Evolutionary conservation across 2,329 filamentous ascomycete species (phyloP), one percentile per base, ranked within the genome.

Genomic region (Microcyclosporella mali): DNA sequence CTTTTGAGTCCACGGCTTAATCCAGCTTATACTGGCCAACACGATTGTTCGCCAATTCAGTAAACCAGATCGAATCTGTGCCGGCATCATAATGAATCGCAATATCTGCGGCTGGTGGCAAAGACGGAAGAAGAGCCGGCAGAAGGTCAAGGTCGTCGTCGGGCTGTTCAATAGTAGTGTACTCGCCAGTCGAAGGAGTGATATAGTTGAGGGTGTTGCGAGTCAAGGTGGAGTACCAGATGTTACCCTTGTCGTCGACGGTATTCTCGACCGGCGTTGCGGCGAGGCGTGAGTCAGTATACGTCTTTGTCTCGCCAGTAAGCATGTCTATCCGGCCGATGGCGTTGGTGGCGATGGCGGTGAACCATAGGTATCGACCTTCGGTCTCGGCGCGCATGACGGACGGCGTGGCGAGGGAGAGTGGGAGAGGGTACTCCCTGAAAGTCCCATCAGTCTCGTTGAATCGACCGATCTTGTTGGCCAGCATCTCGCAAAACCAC

Each of bases 381-480:
- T 51, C 49, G 9, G 48, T 53, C 38, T 53, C 50, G 10, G 51
- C 53, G 27, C 51, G 53, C 45, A 56, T 51, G 17, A 56, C 53
- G 1, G 47, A 46, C 16, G 51, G 53, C 2, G 46, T 50, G 15
- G 45, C 32, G 18, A 52, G 43, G 9, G 40, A 37, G 1, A 43
- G 33, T 8, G 51, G 47, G 3, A 56, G 42, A 1, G 45, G 41
- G 29, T 47, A 56, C 40, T 56, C 53, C 4, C 43, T 43, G 39
- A 54, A 48, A 2, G 29, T 34, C 2, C 46, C 44, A 16, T 43
- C 47, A 2, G 27, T 43, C 6, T 45, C 35, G 36, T 56, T 45
- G 4, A 56, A 37, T 15, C 45, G 45, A 32, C 41, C 53, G 27
- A 56, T 56, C 42, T 56, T 54, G 46, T 47, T 51, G 19, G 51